These are phyloP conservation scores for Hygrophila difformis DNA, from an alignment of 257 asterid species.

Conservation along the genomic window DNA sequence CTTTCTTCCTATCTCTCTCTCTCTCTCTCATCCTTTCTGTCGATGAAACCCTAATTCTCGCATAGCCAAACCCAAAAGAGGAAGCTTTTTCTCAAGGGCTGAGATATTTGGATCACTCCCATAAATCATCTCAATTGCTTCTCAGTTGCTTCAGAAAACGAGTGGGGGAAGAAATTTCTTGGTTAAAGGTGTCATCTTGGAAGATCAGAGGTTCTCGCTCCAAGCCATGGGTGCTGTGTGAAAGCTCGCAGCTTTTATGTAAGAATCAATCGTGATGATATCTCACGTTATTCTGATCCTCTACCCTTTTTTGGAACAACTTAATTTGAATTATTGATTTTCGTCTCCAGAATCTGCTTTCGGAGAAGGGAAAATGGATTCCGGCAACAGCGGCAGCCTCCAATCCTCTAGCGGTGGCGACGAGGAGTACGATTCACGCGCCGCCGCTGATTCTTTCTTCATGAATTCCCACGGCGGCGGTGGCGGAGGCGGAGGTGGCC, in stretches of 20 bases:
- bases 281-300: no score
- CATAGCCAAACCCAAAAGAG: not conserved
- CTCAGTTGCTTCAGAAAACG: no score
- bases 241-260: no score
- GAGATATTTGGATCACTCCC: no score
- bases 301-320: no score
- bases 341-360: constrained; percentile 12
- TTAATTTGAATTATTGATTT: no score
- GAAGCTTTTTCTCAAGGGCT: no score
- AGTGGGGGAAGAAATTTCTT: no score
- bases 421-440: constrained; percentile 67
- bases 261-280: no score
- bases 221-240: constrained; percentile 29
- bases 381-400: constrained; percentile 55
- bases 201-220: constrained; percentile 34
- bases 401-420: constrained; percentile 70
- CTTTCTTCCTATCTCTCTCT: constrained; percentile 12
- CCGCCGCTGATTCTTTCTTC: constrained; percentile 36
- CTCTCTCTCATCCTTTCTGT: constrained; percentile 4
- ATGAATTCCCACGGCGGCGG: constrained; percentile 11
- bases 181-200: constrained; percentile 12
- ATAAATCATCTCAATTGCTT: no score
- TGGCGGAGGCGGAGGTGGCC: constrained; percentile 8
- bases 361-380: constrained; percentile 32
- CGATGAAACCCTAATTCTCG: constrained; percentile 34